These are phyloP conservation scores for Ceratocystis destructans DNA, from an alignment of 2,329 filamentous ascomycete species.

Conservation along the genomic window DNA sequence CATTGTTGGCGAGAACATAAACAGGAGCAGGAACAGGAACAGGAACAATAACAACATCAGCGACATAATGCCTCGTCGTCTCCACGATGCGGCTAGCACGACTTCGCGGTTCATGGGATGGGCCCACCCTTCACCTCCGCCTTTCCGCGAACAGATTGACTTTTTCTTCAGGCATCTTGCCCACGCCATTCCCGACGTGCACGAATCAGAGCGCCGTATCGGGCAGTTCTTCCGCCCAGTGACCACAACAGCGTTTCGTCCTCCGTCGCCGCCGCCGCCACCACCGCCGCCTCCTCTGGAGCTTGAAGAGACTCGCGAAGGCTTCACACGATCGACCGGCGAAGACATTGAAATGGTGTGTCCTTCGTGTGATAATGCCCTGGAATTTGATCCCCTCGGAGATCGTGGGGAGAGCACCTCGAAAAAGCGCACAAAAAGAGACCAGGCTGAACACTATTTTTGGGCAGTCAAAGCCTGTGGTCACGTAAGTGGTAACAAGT, in stretches of 20 bases:
- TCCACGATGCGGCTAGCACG: background rate
- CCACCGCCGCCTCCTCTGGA: slow-evolving; percentile 30
- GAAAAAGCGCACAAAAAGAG: slow-evolving; percentile 32
- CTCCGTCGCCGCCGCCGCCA: slow-evolving; percentile 23
- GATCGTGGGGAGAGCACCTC: slow-evolving; percentile 15
- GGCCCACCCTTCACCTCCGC: background rate
- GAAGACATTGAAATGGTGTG: slow-evolving; percentile 67
- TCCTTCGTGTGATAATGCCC: slow-evolving; percentile 71
- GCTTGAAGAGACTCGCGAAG: slow-evolving; percentile 38
- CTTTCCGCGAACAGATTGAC: background rate
- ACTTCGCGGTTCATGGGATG: background rate
- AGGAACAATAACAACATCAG: background rate
- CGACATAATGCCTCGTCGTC: background rate
- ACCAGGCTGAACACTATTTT: slow-evolving; percentile 62
- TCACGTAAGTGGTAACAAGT: slow-evolving; percentile 51
- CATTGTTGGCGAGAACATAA: background rate
- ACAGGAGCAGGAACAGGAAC: background rate
- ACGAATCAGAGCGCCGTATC: background rate
- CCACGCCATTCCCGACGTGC: background rate
- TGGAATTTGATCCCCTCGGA: slow-evolving; percentile 52
- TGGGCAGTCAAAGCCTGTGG: slow-evolving; percentile 87
- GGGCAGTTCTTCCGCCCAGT: slow-evolving; percentile 18
- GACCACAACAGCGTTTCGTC: slow-evolving; percentile 25
- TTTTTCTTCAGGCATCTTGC: background rate
- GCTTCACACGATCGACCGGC: slow-evolving; percentile 62